A percentile compares a stretch with the other conserved stretches of the same genome.
phyloP scores from a whole-genome alignment of 495 filamentous ascomycete genomes.

The Beverwykella pulmonaria region DNA sequence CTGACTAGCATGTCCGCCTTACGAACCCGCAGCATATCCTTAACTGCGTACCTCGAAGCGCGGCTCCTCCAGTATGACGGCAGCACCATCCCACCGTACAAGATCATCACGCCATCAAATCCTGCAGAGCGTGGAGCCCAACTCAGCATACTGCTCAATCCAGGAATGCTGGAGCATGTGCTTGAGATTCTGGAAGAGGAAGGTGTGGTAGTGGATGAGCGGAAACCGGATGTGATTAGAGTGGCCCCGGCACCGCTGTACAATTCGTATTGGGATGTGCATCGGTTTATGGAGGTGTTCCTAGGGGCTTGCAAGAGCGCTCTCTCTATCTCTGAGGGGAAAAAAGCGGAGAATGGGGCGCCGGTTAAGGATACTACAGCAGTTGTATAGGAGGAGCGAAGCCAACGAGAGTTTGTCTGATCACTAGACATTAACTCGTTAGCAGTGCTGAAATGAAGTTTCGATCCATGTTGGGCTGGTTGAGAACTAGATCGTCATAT shows the following conservation, averaged over 20 bases:
- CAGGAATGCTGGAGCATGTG: constrained; percentile 69
- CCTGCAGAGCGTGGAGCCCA: constrained; percentile 79
- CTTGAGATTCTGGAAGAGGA: constrained; percentile 68
- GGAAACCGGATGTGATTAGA: constrained; percentile 85
- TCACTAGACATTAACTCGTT: background rate
- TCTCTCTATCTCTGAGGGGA: background rate
- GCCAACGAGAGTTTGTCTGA: background rate
- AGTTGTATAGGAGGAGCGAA: background rate
- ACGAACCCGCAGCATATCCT: constrained; percentile 69
- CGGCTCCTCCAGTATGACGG: constrained; percentile 54
- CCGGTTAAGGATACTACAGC: background rate
- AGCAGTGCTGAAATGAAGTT: no score
- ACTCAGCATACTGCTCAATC: constrained; percentile 71
- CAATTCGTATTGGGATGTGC: constrained; percentile 80
- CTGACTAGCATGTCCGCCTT: constrained; percentile 70
- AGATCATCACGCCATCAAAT: constrained; percentile 79
- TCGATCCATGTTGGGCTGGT: no score
- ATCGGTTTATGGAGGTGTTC: constrained; percentile 63
- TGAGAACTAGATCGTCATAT: no score
- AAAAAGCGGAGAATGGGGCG: background rate
- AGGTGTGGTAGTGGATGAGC: constrained; percentile 82
- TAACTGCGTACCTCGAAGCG: constrained; percentile 79
- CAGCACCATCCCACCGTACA: constrained; percentile 53
- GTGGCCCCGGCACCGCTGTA: constrained; percentile 93
- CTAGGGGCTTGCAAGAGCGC: constrained; percentile 19